phyloP scores from a whole-genome alignment of 2,329 filamentous ascomycete genomes.

The Colletotrichum lindemuthianum region DNA sequence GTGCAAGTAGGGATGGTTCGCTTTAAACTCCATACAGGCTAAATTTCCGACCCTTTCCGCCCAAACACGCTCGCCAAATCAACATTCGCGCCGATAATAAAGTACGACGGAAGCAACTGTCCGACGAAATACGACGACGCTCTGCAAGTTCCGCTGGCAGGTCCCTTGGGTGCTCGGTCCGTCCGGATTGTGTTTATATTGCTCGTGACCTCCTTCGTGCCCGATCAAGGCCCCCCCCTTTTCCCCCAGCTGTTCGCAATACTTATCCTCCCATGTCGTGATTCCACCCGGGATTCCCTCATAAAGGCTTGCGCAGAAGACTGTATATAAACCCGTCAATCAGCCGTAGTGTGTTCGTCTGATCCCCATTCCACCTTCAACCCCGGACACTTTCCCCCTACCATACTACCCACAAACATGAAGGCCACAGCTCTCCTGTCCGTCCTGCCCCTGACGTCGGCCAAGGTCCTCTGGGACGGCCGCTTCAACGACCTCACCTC shows the following conservation, averaged over 20 bases:
- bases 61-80: slow-evolving; percentile 10
- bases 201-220: slow-evolving; percentile 9
- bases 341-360: not conserved
- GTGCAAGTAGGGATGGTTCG: slow-evolving; percentile 6
- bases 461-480: slow-evolving; percentile 68
- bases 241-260: slow-evolving; percentile 1
- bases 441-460: slow-evolving; percentile 19
- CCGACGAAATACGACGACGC: slow-evolving; percentile 21
- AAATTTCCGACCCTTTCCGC: slow-evolving; percentile 14
- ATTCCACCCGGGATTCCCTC: slow-evolving; percentile 8
- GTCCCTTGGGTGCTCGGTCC: slow-evolving; percentile 25
- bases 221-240: not conserved
- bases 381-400: not conserved
- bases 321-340: slow-evolving; percentile 1
- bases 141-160: not conserved
- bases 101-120: slow-evolving; percentile 19
- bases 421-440: slow-evolving; percentile 17
- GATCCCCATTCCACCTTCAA: not conserved
- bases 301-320: not conserved
- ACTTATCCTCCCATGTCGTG: slow-evolving; percentile 13
- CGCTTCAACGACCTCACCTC: slow-evolving; percentile 70
- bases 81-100: not conserved
- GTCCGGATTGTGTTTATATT: slow-evolving; percentile 22
- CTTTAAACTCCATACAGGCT: slow-evolving; percentile 31
- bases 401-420: slow-evolving; percentile 5